These are phyloP conservation scores for Asterophora parasitica DNA, from an alignment of 768 basidiomycete species.

Conservation along the genomic window DNA sequence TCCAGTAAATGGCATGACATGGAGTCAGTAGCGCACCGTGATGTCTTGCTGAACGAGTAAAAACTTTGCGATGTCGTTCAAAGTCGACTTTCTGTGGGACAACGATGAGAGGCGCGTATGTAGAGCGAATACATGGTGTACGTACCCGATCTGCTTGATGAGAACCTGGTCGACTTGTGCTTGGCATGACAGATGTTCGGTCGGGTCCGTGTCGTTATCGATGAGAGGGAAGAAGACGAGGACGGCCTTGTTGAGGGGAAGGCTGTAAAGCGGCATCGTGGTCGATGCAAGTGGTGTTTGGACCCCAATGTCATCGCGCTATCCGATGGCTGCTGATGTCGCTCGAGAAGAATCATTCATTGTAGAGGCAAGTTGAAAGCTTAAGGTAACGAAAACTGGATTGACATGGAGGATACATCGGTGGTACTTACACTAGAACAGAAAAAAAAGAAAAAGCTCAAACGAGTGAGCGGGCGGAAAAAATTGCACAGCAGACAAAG, in stretches of 20 bases:
- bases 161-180: conserved; percentile 28
- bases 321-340: no score
- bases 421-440: neutral
- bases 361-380: neutral
- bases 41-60: conserved; percentile 31
- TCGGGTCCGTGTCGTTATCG: neutral
- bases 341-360: no score
- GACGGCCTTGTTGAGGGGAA: conserved; percentile 28
- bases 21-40: conserved; percentile 22
- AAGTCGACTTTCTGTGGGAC: conserved; percentile 13
- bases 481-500: conserved; percentile 42
- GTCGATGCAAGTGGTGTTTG: conserved; percentile 1
- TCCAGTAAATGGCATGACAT: neutral
- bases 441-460: conserved; percentile 6
- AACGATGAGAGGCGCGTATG: neutral
- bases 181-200: conserved; percentile 2
- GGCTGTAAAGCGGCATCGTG: conserved; percentile 28
- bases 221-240: conserved; percentile 29
- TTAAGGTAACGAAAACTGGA: neutral
- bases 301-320: no score
- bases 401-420: neutral
- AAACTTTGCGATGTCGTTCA: conserved; percentile 24
- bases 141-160: conserved; percentile 26
- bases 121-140: neutral
- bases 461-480: conserved; percentile 16